Base-by-base conservation (phyloP, 2,329 filamentous ascomycete species). In the Aspergillus caelatus region DNA sequence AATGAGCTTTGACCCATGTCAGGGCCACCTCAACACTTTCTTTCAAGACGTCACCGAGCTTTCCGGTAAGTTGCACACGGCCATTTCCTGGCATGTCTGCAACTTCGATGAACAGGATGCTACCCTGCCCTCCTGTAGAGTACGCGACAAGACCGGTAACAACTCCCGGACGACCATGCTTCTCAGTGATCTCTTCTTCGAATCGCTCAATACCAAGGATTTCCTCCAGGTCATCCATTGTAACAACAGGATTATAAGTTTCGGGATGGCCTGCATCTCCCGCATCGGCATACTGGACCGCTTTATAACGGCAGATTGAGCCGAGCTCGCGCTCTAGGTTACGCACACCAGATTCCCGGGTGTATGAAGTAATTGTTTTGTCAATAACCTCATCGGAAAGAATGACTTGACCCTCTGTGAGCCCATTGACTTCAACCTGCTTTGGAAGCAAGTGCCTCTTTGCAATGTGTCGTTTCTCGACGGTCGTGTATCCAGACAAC, bases 91-190 rank as follows among this genome's bases (percentile, higher is more conserved):
- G 95, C 93, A 98, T 98, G 75, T 97, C 94, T 12, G 94, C 93
- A 52, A 97, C 93, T 80, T 99, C 95, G 71, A 99, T 99, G 83
- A 99, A 99, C 61, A 99, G 85, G 72, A 99, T 99, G 74, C 91
- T 94, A 66, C 95, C 95, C 77, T 97, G 94, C 55, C 93, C 93
- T 57, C 95, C 94, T 4, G 90, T 91, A 73, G 90, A 93, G 81
- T 97, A 99, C 10, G 95, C 95, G 19, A 99, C 95, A 36, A 99
- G 89, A 16, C 95, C 95, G 0, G 95, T 99, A 43, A 99, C 94
- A 62, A 99, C 91, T 62, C 95, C 95, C 1, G 95, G 94, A 21
- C 93, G 86, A 84, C 75, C 84, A 45, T 87, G 88, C 74, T 91
- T 93, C 77, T 96, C 94, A 14, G 95, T 92, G 72, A 99, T 92